These are phyloP conservation scores for Cucumis variabilis DNA, from an alignment of 331 rosid species.

Conservation along the genomic window DNA sequence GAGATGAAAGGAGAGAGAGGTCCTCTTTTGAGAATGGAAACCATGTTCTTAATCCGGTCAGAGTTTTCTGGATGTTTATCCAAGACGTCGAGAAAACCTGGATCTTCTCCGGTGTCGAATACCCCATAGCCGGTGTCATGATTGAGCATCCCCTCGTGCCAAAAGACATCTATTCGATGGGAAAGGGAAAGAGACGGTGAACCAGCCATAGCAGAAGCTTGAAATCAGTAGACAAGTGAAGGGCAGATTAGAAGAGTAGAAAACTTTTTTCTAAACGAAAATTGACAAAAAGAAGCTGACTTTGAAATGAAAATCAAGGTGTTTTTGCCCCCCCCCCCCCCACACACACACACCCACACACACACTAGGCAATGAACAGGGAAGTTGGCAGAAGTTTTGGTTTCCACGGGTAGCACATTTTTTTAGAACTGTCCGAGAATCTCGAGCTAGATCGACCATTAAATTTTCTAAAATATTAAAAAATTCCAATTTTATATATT, in stretches of 20 bases:
- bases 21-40: slow-evolving; percentile 79
- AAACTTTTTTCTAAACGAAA: too few species aligned
- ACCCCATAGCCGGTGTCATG: slow-evolving; percentile 77
- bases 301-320: too few species aligned
- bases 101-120: slow-evolving; percentile 68
- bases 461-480: too few species aligned
- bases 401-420: too few species aligned
- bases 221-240: neutral
- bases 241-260: neutral
- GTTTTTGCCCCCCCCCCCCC: too few species aligned
- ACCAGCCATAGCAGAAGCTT: slow-evolving; percentile 41
- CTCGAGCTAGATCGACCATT: too few species aligned
- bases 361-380: too few species aligned
- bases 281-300: too few species aligned
- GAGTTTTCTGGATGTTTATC: slow-evolving; percentile 94
- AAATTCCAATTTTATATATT: too few species aligned
- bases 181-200: slow-evolving; percentile 7
- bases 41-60: slow-evolving; percentile 76
- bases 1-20: slow-evolving; percentile 74
- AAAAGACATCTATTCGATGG: slow-evolving; percentile 56
- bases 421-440: too few species aligned
- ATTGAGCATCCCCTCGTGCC: slow-evolving; percentile 79
- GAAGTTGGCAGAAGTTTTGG: too few species aligned
- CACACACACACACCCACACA: too few species aligned
- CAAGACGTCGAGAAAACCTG: slow-evolving; percentile 80